These are phyloP conservation scores for Plectosphaerella cucumerina DNA, from an alignment of 2,329 filamentous ascomycete genomes.

Conservation along the genomic window DNA sequence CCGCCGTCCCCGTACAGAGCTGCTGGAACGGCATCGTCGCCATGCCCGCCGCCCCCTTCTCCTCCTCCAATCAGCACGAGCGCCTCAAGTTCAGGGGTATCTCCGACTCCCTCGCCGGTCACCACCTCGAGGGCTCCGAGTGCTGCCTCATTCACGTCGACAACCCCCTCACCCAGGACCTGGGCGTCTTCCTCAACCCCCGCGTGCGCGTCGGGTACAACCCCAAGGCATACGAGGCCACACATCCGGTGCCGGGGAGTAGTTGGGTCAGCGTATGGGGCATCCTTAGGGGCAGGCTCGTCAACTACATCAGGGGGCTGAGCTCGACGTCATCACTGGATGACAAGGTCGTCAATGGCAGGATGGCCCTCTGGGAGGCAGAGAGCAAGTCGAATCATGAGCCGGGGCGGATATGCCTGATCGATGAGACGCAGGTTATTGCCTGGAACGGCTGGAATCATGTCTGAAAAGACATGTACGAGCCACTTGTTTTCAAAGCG, in stretches of 20 bases:
- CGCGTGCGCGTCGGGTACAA: constrained; percentile 65
- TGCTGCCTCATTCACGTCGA: constrained; percentile 75
- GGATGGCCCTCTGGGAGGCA: constrained; percentile 33
- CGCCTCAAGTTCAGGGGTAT: constrained; percentile 59
- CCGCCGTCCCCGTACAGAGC: constrained; percentile 40
- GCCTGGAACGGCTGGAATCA: constrained; percentile 55
- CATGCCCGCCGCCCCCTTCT: constrained; percentile 53
- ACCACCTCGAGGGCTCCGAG: constrained; percentile 71
- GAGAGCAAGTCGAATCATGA: constrained; percentile 31
- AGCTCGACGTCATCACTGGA: constrained; percentile 16
- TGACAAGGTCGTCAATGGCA: constrained; percentile 28
- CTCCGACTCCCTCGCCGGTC: constrained; percentile 53
- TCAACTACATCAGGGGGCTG: constrained; percentile 16
- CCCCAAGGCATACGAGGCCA: constrained; percentile 43
- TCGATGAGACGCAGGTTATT: constrained; percentile 60
- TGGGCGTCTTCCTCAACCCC: constrained; percentile 65
- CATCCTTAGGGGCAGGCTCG: constrained; percentile 39
- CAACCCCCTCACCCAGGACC: constrained; percentile 49
- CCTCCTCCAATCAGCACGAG: constrained; percentile 27
- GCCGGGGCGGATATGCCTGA: constrained; percentile 46
- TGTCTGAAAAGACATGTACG: constrained; percentile 26
- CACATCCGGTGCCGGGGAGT: constrained; percentile 30
- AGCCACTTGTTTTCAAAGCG: no score
- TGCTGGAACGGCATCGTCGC: constrained; percentile 44
- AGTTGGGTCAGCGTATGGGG: constrained; percentile 44